Evolutionary conservation across 2,329 filamentous ascomycete genomes (phyloP).

Genomic region (Ramularia endophylla): DNA sequence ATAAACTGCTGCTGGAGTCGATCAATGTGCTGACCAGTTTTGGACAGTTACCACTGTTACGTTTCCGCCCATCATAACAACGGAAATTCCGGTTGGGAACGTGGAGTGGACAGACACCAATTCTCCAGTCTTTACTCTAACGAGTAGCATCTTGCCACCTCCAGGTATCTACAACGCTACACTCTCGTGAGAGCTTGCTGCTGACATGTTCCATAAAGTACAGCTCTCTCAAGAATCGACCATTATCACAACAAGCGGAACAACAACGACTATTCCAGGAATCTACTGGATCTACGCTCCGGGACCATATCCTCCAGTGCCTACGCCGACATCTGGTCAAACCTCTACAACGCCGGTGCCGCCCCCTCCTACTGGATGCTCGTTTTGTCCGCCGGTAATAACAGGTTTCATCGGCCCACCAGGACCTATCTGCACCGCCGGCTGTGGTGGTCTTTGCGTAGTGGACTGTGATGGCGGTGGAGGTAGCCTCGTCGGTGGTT

Average conservation of each 20-base stretch:
- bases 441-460: constrained; percentile 1
- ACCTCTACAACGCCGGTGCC: too few relatives aligned
- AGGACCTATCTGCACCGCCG: constrained; percentile 3
- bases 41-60: constrained; percentile 9
- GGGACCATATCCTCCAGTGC: constrained; percentile 8
- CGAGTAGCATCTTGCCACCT: too few relatives aligned
- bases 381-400: not conserved
- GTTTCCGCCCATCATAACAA: constrained; percentile 5
- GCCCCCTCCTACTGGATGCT: not conserved
- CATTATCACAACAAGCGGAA: constrained; percentile 2
- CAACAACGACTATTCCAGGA: constrained; percentile 6
- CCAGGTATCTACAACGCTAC: too few relatives aligned
- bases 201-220: constrained; percentile 4
- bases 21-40: too few relatives aligned
- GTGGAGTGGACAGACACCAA: constrained; percentile 9
- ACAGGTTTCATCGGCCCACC: constrained; percentile 2
- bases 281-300: constrained; percentile 3
- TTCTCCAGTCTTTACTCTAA: constrained; percentile 4
- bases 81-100: constrained; percentile 6
- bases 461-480: too few relatives aligned
- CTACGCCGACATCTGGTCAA: constrained; percentile 1
- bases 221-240: constrained; percentile 6
- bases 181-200: too few relatives aligned
- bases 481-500: constrained; percentile 1
- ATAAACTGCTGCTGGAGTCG: too few relatives aligned